phyloP scores from a whole-genome alignment of 106 monocot species.

The Narthecium ossifragum region DNA sequence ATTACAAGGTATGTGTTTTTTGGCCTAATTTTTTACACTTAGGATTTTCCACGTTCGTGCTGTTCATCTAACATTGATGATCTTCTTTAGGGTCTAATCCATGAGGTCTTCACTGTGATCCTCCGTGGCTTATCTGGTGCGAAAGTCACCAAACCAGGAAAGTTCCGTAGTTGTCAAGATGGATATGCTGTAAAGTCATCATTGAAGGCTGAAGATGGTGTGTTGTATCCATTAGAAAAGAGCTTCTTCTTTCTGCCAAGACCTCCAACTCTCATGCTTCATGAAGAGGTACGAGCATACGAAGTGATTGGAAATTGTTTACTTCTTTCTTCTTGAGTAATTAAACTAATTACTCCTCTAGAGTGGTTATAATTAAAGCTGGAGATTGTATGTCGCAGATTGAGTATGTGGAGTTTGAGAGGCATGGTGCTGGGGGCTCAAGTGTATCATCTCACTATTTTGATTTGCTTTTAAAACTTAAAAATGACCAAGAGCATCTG shows the following conservation, averaged over 20 bases:
- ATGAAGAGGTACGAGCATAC: slow-evolving; percentile 69
- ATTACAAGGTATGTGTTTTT: too few species aligned
- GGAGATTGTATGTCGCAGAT: neutral
- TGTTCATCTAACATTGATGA: neutral
- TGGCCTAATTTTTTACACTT: too few species aligned
- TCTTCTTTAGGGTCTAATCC: slow-evolving; percentile 69
- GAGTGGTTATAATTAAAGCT: too few species aligned
- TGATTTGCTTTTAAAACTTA: slow-evolving; percentile 95
- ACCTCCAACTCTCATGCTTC: slow-evolving; percentile 97
- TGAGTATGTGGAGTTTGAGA: slow-evolving; percentile 89
- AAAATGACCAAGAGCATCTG: slow-evolving; percentile 92
- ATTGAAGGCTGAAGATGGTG: slow-evolving; percentile 98
- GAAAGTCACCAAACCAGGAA: slow-evolving; percentile 91
- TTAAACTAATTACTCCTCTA: too few species aligned
- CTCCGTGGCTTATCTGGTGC: slow-evolving; percentile 88
- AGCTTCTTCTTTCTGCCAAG: slow-evolving; percentile 98
- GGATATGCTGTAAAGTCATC: slow-evolving; percentile 99
- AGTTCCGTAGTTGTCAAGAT: slow-evolving; percentile 88
- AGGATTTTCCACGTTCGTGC: too few species aligned
- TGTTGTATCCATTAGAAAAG: slow-evolving; percentile 96
- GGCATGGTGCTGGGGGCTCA: slow-evolving; percentile 97
- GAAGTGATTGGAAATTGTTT: neutral
- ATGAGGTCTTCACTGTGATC: slow-evolving; percentile 83
- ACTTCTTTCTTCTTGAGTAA: too few species aligned
- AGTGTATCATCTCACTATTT: slow-evolving; percentile 98